These are phyloP conservation scores for Thamnidium elegans DNA, from an alignment of 192 early-diverging fungal genomes.

Conservation along the genomic window DNA sequence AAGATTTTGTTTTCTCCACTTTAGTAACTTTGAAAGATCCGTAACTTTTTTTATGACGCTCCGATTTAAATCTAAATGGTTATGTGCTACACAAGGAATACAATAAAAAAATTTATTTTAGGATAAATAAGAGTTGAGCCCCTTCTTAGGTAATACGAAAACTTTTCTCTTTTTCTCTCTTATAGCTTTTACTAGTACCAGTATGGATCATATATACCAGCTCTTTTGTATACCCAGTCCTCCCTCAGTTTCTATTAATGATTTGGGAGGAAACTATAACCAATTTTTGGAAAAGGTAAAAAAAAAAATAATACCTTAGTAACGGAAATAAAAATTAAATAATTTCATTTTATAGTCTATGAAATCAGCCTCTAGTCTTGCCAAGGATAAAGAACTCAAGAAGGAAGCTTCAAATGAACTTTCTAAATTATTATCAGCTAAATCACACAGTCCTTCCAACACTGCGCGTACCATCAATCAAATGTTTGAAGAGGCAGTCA, in stretches of 20 bases:
- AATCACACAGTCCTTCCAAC: constrained; percentile 27
- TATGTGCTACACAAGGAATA: not conserved
- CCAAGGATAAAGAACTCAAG: not conserved
- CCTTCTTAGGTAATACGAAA: no score
- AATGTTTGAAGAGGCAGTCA: constrained; percentile 19
- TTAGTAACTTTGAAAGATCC: not conserved
- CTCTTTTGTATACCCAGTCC: constrained; percentile 1
- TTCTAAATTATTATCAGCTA: constrained; percentile 4
- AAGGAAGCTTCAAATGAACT: constrained; percentile 6
- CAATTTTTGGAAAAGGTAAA: constrained; percentile 9
- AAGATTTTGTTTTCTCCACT: not conserved
- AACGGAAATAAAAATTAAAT: constrained; percentile 1
- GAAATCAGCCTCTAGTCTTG: not conserved
- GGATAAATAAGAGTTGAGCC: no score
- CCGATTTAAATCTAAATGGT: not conserved
- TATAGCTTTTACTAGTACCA: no score
- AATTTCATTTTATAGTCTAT: constrained; percentile 6
- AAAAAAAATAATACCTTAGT: not conserved
- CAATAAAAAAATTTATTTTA: no score
- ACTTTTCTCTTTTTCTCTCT: no score
- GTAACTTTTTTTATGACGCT: not conserved
- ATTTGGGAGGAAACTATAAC: constrained; percentile 1
- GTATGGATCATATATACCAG: constrained; percentile 4
- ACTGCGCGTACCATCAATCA: constrained; percentile 17
- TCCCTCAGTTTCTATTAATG: not conserved